Conservation (phyloP, 805 yeast species). For the Dipodascus albidus region DNA sequence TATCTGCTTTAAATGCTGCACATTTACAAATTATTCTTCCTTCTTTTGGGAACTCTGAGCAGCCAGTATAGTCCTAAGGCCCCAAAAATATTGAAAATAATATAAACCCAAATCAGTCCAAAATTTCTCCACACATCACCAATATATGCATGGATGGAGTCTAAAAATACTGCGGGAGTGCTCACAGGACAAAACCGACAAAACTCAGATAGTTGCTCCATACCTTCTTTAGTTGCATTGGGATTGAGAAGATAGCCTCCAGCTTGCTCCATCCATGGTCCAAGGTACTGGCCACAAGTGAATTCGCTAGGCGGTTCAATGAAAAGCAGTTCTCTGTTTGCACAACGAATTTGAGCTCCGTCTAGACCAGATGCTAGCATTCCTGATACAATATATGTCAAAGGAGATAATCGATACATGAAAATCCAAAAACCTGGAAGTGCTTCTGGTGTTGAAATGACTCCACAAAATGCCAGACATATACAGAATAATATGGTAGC, state of each 20-base stretch:
- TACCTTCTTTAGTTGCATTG: slow-evolving; percentile 29
- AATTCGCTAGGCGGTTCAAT: slow-evolving; percentile 43
- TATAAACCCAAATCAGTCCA: slow-evolving; percentile 43
- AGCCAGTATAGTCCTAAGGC: slow-evolving; percentile 46
- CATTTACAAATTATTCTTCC: not conserved
- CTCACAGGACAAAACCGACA: slow-evolving; percentile 17
- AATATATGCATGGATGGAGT: slow-evolving; percentile 22
- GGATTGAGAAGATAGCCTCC: slow-evolving; percentile 40
- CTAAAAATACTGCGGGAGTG: slow-evolving; percentile 25
- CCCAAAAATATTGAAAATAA: slow-evolving; percentile 34
- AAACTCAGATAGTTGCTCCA: slow-evolving; percentile 30
- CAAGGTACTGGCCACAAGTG: slow-evolving; percentile 48
- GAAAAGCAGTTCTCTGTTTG: slow-evolving; percentile 34
- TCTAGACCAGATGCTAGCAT: slow-evolving; percentile 39
- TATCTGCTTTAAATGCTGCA: too few relatives aligned
- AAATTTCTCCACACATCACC: slow-evolving; percentile 42
- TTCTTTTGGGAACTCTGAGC: slow-evolving; percentile 60
- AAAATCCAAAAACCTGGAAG: slow-evolving; percentile 70
- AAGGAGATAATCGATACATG: slow-evolving; percentile 65
- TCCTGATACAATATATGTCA: slow-evolving; percentile 53
- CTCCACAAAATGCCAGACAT: slow-evolving; percentile 69
- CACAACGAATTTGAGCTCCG: slow-evolving; percentile 36
- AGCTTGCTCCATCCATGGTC: slow-evolving; percentile 23
- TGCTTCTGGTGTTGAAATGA: slow-evolving; percentile 41
- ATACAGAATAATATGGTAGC: slow-evolving; percentile 47